phyloP scores from a whole-genome alignment of 768 basidiomycete species.

The Collybiopsis confluens region DNA sequence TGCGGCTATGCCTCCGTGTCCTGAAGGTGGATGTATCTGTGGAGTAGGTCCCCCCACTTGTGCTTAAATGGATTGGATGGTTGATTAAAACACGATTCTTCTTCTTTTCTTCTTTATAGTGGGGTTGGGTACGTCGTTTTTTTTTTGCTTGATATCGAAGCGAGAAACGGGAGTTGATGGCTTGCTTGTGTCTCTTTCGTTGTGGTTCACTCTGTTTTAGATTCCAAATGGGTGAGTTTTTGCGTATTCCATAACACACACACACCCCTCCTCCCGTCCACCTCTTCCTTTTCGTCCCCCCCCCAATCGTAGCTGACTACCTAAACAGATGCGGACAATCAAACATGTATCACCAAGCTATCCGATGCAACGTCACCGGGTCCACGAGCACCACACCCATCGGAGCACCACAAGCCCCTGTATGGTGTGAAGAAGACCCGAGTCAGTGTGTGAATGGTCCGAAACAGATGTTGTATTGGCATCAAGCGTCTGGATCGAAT shows the following conservation, averaged over 20 bases:
- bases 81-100: too few species aligned
- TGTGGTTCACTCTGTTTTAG: constrained; percentile 12
- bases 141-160: too few species aligned
- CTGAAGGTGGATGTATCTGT: constrained; percentile 40
- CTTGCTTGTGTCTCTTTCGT: background rate
- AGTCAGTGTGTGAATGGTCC: constrained; percentile 40
- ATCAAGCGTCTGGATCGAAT: constrained; percentile 46
- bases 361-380: constrained; percentile 45
- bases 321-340: constrained; percentile 42
- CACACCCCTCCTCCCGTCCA: too few species aligned
- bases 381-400: constrained; percentile 36
- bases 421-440: constrained; percentile 48
- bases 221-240: constrained; percentile 36
- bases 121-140: constrained; percentile 44
- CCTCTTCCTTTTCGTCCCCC: background rate
- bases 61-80: background rate
- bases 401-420: constrained; percentile 38
- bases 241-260: too few species aligned
- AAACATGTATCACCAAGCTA: constrained; percentile 47
- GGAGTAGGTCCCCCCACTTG: constrained; percentile 2
- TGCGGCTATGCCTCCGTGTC: constrained; percentile 45
- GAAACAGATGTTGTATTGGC: constrained; percentile 56
- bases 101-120: constrained; percentile 24
- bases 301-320: background rate
- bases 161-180: background rate